phyloP scores from a whole-genome alignment of 148 eudicot genomes.

The Fagopyrum homotropicum region DNA sequence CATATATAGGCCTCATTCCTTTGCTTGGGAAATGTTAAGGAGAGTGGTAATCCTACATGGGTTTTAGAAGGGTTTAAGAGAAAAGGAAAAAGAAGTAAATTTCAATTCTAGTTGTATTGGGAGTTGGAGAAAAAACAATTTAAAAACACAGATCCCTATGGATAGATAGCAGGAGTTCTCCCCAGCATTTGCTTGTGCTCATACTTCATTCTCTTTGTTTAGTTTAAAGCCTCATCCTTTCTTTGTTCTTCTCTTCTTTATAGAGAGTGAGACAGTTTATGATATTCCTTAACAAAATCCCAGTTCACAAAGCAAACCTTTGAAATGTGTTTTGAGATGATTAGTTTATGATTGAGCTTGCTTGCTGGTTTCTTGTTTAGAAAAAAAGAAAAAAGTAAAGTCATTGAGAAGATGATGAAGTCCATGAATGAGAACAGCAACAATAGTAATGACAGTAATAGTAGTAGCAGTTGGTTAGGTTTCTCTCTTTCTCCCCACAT shows the following conservation, averaged over 20 bases:
- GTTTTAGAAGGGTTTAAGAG: background rate
- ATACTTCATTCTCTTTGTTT: conserved; percentile 16
- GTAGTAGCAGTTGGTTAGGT: conserved; percentile 26
- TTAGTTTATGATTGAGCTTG: conserved; percentile 34
- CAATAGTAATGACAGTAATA: conserved; percentile 21
- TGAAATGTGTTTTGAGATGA: conserved; percentile 12
- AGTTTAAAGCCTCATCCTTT: conserved; percentile 8
- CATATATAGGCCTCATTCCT: background rate
- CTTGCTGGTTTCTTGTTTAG: conserved; percentile 13
- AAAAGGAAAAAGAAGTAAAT: background rate
- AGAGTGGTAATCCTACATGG: background rate
- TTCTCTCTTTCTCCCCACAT: conserved; percentile 42
- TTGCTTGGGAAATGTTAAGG: background rate
- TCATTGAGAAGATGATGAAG: conserved; percentile 31
- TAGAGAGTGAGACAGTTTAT: background rate
- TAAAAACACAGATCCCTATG: conserved; percentile 22
- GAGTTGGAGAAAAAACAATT: background rate
- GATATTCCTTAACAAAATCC: background rate
- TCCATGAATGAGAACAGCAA: conserved; percentile 37
- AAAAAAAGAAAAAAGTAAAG: conserved; percentile 12
- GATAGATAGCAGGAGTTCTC: conserved; percentile 10
- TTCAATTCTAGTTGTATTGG: background rate
- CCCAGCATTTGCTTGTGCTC: conserved; percentile 7
- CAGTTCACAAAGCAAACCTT: background rate
- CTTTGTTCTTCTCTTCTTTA: background rate